Evolutionary conservation across 1,284 basidiomycete species (phyloP), one percentile per base, ranked within the genome.

Genomic region (Ustilago vetiveriae): DNA sequence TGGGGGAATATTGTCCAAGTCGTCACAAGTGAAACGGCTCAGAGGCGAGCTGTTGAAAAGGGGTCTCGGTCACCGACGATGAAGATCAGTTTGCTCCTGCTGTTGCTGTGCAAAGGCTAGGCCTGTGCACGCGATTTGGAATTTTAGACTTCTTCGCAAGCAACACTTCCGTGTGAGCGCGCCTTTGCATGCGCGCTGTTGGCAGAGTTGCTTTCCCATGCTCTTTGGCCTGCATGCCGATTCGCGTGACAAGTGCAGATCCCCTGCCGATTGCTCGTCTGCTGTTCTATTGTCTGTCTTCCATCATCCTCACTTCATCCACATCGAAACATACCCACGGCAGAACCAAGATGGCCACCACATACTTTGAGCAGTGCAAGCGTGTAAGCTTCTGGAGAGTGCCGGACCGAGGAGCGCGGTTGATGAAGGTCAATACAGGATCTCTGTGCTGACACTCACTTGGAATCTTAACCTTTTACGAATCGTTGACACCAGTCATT

Each of bases 401-500:
- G n/a, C n/a, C n/a, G n/a, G n/a, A n/a, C n/a, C n/a, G n/a, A n/a
- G n/a, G n/a, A n/a, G n/a, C n/a, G n/a, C n/a, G n/a, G n/a, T n/a
- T n/a, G 38, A 32, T 29, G 17, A 14, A 19, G 41, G 42, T 23
- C 32, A 24, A 21, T 37, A 7, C 17, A 21, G 32, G 33, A 40
- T n/a, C n/a, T n/a, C 9, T 21, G 23, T 22, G 37, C 36, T 57
- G 47, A 57, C 30, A 8, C 37, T 17, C 27, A 10, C 38, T 22
- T 37, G n/a, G 6, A 21, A 26, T 24, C n/a, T 21, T 19, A 13
- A 9, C 6, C 29, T 5, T 29, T 29, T 29, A 29, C 24, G 33
- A 6, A 13, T n/a, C 33, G 11, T 24, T 41, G 13, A 2, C 11
- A 19, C 1, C 46, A 80, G 80, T 79, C 75, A 9, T 82, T 81